A percentile compares a stretch with the other conserved stretches of the same genome.
phyloP scores from a whole-genome alignment of 805 yeast species.

The Nakazawaea sp. region DNA sequence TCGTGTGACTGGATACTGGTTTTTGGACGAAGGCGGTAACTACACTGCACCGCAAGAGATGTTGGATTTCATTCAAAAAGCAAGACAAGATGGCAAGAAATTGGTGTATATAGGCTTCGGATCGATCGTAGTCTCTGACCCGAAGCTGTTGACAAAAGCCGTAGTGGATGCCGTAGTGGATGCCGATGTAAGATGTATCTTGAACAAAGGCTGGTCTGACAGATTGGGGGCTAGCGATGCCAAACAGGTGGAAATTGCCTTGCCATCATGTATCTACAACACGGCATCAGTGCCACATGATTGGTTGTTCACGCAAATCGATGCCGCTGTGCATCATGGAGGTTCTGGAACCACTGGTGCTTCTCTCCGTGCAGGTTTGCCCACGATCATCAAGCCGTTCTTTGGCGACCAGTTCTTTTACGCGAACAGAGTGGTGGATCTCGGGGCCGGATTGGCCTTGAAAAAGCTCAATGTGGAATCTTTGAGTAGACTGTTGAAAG shows the following conservation, averaged over 20 bases:
- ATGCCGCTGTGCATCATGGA: slow-evolving; percentile 96
- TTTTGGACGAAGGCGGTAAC: slow-evolving; percentile 56
- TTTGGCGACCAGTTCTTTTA: slow-evolving; percentile 96
- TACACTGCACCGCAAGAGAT: slow-evolving; percentile 60
- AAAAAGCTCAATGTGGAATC: slow-evolving; percentile 59
- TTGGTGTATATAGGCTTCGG: slow-evolving; percentile 94
- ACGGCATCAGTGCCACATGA: slow-evolving; percentile 83
- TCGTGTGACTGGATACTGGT: slow-evolving; percentile 96
- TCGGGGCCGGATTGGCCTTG: slow-evolving; percentile 76
- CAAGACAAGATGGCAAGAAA: slow-evolving; percentile 54
- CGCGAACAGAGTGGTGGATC: slow-evolving; percentile 79
- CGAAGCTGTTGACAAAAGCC: slow-evolving; percentile 69
- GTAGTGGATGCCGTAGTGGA: slow-evolving; percentile 71
- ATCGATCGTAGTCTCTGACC: slow-evolving; percentile 84
- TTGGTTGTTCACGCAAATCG: slow-evolving; percentile 85
- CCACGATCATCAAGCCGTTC: slow-evolving; percentile 88
- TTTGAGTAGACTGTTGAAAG: slow-evolving; percentile 61
- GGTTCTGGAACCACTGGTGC: slow-evolving; percentile 98
- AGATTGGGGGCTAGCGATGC: slow-evolving; percentile 38
- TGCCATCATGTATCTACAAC: slow-evolving; percentile 65
- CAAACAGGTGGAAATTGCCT: slow-evolving; percentile 29
- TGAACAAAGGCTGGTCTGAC: slow-evolving; percentile 95
- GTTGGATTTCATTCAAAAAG: slow-evolving; percentile 51
- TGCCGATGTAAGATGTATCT: slow-evolving; percentile 79
- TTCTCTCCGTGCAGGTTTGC: slow-evolving; percentile 74